These are phyloP conservation scores for Apiospora rasikravindrae DNA, from an alignment of 2,329 filamentous ascomycete species.

Conservation along the genomic window DNA sequence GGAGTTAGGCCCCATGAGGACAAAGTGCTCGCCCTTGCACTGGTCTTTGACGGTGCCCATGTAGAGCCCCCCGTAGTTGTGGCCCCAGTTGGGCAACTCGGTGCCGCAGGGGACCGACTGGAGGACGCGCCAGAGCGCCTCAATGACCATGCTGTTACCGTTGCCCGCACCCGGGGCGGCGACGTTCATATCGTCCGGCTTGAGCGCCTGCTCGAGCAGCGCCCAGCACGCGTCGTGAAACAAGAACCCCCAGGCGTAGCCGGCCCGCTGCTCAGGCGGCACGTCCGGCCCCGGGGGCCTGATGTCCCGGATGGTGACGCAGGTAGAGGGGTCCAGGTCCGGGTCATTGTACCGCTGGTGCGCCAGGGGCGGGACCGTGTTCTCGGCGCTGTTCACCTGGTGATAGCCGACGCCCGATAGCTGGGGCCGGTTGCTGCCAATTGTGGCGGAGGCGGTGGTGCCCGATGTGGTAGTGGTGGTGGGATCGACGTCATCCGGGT, in stretches of 20 bases:
- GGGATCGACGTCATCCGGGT: background rate
- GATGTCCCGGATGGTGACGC: slow-evolving; percentile 30
- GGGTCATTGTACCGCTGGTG: slow-evolving; percentile 31
- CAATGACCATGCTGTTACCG: slow-evolving; percentile 20
- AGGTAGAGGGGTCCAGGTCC: slow-evolving; percentile 21
- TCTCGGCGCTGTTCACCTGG: slow-evolving; percentile 19
- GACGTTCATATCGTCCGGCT: slow-evolving; percentile 27
- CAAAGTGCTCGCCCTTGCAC: slow-evolving; percentile 24
- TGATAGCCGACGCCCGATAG: slow-evolving; percentile 33
- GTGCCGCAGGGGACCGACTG: slow-evolving; percentile 31
- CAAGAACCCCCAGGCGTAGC: slow-evolving; percentile 33
- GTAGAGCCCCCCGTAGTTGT: slow-evolving; percentile 35
- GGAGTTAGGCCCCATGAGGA: slow-evolving; percentile 25
- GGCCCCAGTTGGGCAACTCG: slow-evolving; percentile 33
- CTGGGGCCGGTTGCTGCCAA: slow-evolving; percentile 21
- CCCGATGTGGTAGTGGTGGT: background rate
- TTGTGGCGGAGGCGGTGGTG: too few species aligned
- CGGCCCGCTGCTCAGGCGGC: slow-evolving; percentile 22
- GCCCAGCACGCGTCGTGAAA: slow-evolving; percentile 37
- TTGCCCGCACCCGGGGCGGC: background rate
- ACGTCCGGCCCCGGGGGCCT: slow-evolving; percentile 26
- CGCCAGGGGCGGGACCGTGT: slow-evolving; percentile 28
- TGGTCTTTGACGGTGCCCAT: slow-evolving; percentile 23
- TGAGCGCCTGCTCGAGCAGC: slow-evolving; percentile 32
- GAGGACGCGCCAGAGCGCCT: slow-evolving; percentile 33